These are phyloP conservation scores for Clonostachys sp. DNA, from an alignment of 2,329 filamentous ascomycete species.

Conservation along the genomic window DNA sequence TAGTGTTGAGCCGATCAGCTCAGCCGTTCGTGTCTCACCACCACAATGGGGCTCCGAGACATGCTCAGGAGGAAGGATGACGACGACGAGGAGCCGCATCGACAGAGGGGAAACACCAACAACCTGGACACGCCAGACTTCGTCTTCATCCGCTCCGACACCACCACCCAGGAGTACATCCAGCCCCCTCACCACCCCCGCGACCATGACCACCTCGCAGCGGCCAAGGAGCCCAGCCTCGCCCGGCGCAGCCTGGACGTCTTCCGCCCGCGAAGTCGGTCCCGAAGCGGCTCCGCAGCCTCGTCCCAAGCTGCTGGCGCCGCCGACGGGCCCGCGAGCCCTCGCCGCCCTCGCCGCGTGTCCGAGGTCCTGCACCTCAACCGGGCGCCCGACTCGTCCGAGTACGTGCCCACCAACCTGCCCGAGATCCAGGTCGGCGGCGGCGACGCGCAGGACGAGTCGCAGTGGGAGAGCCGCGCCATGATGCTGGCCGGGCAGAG, in stretches of 20 bases:
- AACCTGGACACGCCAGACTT: conserved; percentile 57
- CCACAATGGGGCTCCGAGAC: conserved; percentile 44
- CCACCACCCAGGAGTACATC: conserved; percentile 73
- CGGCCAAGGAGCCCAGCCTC: conserved; percentile 14
- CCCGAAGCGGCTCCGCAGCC: conserved; percentile 40
- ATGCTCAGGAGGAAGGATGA: conserved; percentile 50
- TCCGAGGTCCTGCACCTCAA: conserved; percentile 68
- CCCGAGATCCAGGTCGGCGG: conserved; percentile 59
- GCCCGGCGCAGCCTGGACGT: conserved; percentile 35
- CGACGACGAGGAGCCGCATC: conserved; percentile 11
- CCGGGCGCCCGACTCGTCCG: conserved; percentile 55
- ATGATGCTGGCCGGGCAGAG: conserved; percentile 75
- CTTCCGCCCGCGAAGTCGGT: conserved; percentile 34
- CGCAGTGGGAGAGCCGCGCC: conserved; percentile 87
- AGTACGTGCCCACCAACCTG: conserved; percentile 74
- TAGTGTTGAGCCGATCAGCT: no score
- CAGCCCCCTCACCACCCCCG: conserved; percentile 51
- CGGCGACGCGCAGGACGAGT: conserved; percentile 47
- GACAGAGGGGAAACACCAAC: conserved; percentile 18
- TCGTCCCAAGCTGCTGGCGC: conserved; percentile 18
- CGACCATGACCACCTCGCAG: conserved; percentile 18
- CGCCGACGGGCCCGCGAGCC: conserved; percentile 14
- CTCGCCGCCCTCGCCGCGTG: conserved; percentile 33
- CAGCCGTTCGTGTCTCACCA: neutral
- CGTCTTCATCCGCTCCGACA: conserved; percentile 82